Evolutionary conservation across 1,139 yeast genomes (phyloP).

Genomic region (Yamadazyma atmosphaerica): DNA sequence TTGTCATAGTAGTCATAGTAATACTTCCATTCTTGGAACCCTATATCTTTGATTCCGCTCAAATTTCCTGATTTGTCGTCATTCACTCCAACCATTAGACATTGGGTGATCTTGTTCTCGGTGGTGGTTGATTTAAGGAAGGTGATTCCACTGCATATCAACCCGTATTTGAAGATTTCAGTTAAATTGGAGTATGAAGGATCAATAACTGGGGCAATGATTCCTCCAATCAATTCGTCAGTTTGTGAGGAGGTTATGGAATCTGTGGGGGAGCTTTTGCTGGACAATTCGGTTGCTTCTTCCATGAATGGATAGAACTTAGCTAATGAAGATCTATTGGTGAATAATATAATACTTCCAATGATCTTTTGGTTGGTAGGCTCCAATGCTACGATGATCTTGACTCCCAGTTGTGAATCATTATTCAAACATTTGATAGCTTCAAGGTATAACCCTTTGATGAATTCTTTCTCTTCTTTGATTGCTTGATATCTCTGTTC

Average conservation of each 20-base stretch:
- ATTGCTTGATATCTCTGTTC: constrained; percentile 4
- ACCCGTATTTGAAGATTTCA: constrained; percentile 56
- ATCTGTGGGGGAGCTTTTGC: constrained; percentile 7
- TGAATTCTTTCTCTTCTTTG: constrained; percentile 15
- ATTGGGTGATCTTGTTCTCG: constrained; percentile 28
- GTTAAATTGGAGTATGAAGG: constrained; percentile 55
- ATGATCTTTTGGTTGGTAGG: constrained; percentile 54
- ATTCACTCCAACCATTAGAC: constrained; percentile 41
- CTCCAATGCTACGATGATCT: constrained; percentile 57
- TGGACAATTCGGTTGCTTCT: constrained; percentile 17
- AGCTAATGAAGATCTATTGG: constrained; percentile 47
- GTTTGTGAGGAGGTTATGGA: constrained; percentile 2
- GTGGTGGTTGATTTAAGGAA: constrained; percentile 43
- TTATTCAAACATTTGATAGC: constrained; percentile 24
- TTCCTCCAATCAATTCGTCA: constrained; percentile 45
- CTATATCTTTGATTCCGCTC: constrained; percentile 42
- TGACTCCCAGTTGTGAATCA: constrained; percentile 31
- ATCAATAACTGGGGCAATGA: constrained; percentile 59
- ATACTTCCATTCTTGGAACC: constrained; percentile 42
- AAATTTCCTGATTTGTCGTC: constrained; percentile 34
- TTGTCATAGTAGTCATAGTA: constrained; percentile 41
- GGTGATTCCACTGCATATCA: constrained; percentile 60
- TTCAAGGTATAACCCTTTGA: constrained; percentile 23
- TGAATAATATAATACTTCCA: constrained; percentile 57
- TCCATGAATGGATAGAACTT: constrained; percentile 55